Evolutionary conservation across 192 early-diverging fungal species (phyloP), one percentile per base, ranked within the genome.

Genomic region (Entrophospora sp.): DNA sequence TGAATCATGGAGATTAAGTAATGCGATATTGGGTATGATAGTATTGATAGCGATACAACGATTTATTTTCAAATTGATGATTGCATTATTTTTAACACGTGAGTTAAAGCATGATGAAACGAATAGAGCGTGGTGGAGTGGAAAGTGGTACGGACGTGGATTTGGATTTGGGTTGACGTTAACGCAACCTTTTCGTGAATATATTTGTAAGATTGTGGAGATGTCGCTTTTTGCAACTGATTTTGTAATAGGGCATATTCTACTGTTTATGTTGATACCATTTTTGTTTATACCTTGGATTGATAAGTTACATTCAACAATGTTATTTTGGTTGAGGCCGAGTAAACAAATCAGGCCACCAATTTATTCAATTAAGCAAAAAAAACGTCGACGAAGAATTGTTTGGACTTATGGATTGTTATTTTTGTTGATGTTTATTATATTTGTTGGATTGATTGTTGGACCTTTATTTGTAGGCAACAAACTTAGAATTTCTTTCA

Each of bases 71-170:
- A 86, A 85, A 38, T 61, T 87, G n/a, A 57, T 90, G 57, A 81
- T 84, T 61, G 76, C 81, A 24, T 58, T 89, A 37, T 84, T 87
- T 67, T 72, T 92, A 59, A 83, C 90, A 51, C 82, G 90, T 42
- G 90, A 92, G 76, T 86, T 90, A 79, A 87, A 88, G 64, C 84
- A 88, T 70, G 88, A 90, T 71, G 87, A 87, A 74, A 79, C 87
- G 18, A 92, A 92, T 68, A 78, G 85, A 44, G 90, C 87, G 20
- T 92, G 90, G 90, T 92, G 90, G 90, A 89, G 88, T 6, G 90
- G 90, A 18, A 81, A 83, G 59, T 92, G 90, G 88, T 82, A 87
- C 37, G 85, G 87, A 32, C 83, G 83, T 66, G 86, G 84, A 42
- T 76, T 90, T 72, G 86, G 89, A 57, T 46, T n/a, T n/a, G n/a